These are phyloP conservation scores for Globomyces pollinis-pini DNA, from an alignment of 192 early-diverging fungal genomes.

Conservation along the genomic window DNA sequence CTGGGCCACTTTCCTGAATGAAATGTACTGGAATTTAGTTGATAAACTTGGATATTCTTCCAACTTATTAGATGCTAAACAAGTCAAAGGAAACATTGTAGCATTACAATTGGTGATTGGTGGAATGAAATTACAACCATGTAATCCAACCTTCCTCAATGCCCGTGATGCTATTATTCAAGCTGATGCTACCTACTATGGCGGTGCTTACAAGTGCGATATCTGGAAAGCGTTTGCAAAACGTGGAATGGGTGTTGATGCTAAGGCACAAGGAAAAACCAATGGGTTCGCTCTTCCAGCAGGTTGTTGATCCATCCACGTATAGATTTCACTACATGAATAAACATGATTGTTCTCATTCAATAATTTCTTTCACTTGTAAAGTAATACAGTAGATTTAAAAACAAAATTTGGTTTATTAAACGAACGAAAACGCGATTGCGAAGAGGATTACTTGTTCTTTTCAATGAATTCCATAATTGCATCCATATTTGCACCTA, in stretches of 20 bases:
- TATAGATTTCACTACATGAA: not conserved
- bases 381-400: no score
- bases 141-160: conserved; percentile 30
- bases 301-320: not conserved
- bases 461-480: conserved; percentile 33
- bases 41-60: conserved; percentile 18
- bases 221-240: conserved; percentile 42
- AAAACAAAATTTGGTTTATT: no score
- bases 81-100: conserved; percentile 38
- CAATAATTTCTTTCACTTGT: no score
- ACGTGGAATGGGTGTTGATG: conserved; percentile 29
- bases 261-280: conserved; percentile 7
- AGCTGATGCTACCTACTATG: conserved; percentile 21
- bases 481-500: conserved; percentile 40
- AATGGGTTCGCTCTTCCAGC: conserved; percentile 8
- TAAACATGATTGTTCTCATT: not conserved
- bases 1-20: conserved; percentile 54
- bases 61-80: conserved; percentile 13
- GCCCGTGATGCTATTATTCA: conserved; percentile 32
- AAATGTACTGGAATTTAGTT: conserved; percentile 55
- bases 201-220: conserved; percentile 23
- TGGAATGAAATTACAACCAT: conserved; percentile 36
- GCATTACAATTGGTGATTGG: conserved; percentile 46
- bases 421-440: no score
- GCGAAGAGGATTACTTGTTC: no score